Evolutionary conservation across 2,329 filamentous ascomycete species (phyloP), one percentile per base, ranked within the genome.

Genomic region (Hymenoscyphus fraxineus): DNA sequence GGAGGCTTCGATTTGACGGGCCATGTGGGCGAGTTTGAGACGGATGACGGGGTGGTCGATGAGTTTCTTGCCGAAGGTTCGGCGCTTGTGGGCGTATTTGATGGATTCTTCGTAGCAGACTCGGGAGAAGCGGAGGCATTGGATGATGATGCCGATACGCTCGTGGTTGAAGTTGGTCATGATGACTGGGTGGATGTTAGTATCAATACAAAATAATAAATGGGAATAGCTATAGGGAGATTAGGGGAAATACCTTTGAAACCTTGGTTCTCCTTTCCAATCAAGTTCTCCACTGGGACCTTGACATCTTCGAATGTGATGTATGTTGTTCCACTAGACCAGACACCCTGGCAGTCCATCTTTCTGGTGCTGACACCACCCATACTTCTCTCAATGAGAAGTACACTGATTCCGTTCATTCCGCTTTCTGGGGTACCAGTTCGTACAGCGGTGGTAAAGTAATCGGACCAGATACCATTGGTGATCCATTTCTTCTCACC

Each of bases 101-200:
- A 98, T 86, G 31, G 90, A 91, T 80, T 99, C 95, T 77, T 98
- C 94, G 82, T 92, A 97, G 85, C 93, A 97, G 70, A 98, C 94
- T 70, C 95, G 93, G 55, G 91, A 89, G 85, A 99, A 98, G 74
- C 95, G 93, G 69, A 97, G 78, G 74, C 89, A 96, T 80, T 99
- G 95, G 81, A 98, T 98, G 80, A 98, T 93, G 79, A 99, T 98
- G 68, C 95, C 95, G 72, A 99, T 93, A 68, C 95, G 92, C 82
- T 99, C 95, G 83, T 98, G 95, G 85, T 98, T 98, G 84, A 97
- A 97, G 85, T 97, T 97, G 77, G 92, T 97, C 94, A 98, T 98
- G 83, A 99, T 94, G 76, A 96, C 93, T 85, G 27, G 66, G 62
- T 47, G 1, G 9, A 59, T 56, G 22, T 67, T 56, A 69, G 69